Evolutionary conservation across 2,329 filamentous ascomycete species (phyloP), one percentile per base, ranked within the genome.

Genomic region (Penicillium sp.): DNA sequence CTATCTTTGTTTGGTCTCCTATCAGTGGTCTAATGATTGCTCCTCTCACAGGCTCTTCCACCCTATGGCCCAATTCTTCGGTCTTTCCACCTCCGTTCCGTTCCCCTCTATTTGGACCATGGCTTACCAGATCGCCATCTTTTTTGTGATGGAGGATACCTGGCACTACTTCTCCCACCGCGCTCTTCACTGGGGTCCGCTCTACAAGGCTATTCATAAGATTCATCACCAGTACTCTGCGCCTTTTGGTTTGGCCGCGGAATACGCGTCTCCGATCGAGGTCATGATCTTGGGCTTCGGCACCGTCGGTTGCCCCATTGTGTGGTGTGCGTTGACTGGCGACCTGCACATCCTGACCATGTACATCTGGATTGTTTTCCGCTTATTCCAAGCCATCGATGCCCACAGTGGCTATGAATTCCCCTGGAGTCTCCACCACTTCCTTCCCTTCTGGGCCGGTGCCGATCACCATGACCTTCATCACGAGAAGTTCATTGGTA

Each of bases 111-210:
- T 85, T 57, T 86, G 79, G 74, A 96, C 84, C 64, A 97, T 98
- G 78, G 86, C 85, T 55, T 82, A 87, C 67, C 93, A 98, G 64
- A 91, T 98, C 58, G 80, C 84, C 51, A 78, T 97, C 67, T 94
- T 97, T 79, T 98, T 98, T 74, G 80, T 97, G 49, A 73, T 96
- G 64, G 93, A 98, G 72, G 93, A 98, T 71, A 77, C 91, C 57
- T 98, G 93, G 93, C 93, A 98, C 74, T 98, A 98, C 79, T 97
- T 90, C 84, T 83, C 82, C 58, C 93, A 98, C 75, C 89, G 93
- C 60, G 81, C 80, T 35, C 82, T 98, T 73, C 93, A 98, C 78
- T 94, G 89, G 76, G 90, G 88, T 18, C 88, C 89, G 31, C 83
- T 98, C 5, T 98, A 98, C 82, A 95, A 89, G 77, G 81, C 84